Evolutionary conservation across 768 basidiomycete species (phyloP).

Genomic region (Boletus pseudopeckii): DNA sequence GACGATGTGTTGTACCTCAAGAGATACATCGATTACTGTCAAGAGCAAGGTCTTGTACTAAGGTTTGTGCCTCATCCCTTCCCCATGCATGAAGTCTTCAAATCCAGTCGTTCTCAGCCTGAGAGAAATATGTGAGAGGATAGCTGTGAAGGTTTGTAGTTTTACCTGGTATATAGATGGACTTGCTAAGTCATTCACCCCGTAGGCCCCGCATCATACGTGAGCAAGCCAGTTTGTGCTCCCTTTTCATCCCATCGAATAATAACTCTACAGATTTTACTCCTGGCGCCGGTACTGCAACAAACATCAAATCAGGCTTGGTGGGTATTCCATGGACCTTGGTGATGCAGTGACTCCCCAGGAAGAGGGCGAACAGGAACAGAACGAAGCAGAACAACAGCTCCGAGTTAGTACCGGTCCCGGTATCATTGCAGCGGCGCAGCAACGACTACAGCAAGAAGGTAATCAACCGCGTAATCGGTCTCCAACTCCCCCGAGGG

Average conservation of each 20-base stretch:
- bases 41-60: conserved; percentile 79
- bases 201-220: conserved; percentile 86
- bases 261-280: conserved; percentile 58
- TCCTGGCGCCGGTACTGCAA: conserved; percentile 92
- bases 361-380: conserved; percentile 42
- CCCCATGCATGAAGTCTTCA: conserved; percentile 25
- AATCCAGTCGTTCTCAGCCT: conserved; percentile 30
- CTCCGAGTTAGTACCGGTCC: conserved; percentile 37
- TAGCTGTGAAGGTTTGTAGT: conserved; percentile 69
- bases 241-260: background rate
- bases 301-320: conserved; percentile 87
- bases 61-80: conserved; percentile 43
- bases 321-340: conserved; percentile 75
- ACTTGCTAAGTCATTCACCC: conserved; percentile 2
- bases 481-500: conserved; percentile 78
- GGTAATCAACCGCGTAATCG: conserved; percentile 46
- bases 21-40: conserved; percentile 87
- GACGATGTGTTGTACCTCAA: conserved; percentile 83
- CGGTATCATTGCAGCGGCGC: conserved; percentile 44
- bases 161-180: background rate
- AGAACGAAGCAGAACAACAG: conserved; percentile 41
- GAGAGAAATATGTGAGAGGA: conserved; percentile 83
- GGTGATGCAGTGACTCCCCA: conserved; percentile 47
- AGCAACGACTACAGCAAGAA: conserved; percentile 39
- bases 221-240: conserved; percentile 32